Conservation (phyloP, 768 basidiomycete species). For the Lanmaoa pseudosensibilis region DNA sequence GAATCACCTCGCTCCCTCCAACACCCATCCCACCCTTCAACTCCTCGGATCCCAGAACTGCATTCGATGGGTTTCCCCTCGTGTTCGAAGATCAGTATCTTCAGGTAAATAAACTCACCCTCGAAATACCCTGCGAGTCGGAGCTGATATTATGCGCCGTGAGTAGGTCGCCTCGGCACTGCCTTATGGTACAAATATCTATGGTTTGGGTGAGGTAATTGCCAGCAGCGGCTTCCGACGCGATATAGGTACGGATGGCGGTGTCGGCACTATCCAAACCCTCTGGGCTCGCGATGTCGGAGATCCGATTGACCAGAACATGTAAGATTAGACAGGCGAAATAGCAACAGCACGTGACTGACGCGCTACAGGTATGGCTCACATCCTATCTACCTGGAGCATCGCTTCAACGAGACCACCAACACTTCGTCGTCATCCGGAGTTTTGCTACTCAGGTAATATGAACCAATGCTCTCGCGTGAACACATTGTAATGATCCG, state of each 20-base stretch:
- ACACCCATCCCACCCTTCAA: slow-evolving; percentile 61
- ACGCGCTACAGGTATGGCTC: slow-evolving; percentile 56
- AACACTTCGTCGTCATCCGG: slow-evolving; percentile 65
- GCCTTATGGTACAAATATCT: slow-evolving; percentile 67
- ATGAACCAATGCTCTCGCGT: not conserved
- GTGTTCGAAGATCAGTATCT: slow-evolving; percentile 82
- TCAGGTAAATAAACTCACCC: slow-evolving; percentile 42
- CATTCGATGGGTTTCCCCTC: slow-evolving; percentile 63
- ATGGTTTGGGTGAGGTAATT: slow-evolving; percentile 75
- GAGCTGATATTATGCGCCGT: not conserved
- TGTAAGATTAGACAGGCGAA: slow-evolving; percentile 40
- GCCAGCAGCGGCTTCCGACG: slow-evolving; percentile 69
- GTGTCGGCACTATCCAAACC: slow-evolving; percentile 59
- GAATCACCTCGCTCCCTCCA: slow-evolving; percentile 56
- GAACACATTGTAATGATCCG: slow-evolving; percentile 6
- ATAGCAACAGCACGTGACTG: not conserved
- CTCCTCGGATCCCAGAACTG: slow-evolving; percentile 49
- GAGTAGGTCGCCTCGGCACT: slow-evolving; percentile 61
- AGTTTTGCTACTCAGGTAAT: slow-evolving; percentile 68
- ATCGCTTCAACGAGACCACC: slow-evolving; percentile 57
- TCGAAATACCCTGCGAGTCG: not conserved
- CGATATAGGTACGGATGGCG: slow-evolving; percentile 51
- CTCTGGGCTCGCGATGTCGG: slow-evolving; percentile 63
- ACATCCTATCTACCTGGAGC: slow-evolving; percentile 72
- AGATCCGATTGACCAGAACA: slow-evolving; percentile 66